Base-by-base conservation (phyloP, 2,329 filamentous ascomycete genomes). In the Fusarium bactridioides region DNA sequence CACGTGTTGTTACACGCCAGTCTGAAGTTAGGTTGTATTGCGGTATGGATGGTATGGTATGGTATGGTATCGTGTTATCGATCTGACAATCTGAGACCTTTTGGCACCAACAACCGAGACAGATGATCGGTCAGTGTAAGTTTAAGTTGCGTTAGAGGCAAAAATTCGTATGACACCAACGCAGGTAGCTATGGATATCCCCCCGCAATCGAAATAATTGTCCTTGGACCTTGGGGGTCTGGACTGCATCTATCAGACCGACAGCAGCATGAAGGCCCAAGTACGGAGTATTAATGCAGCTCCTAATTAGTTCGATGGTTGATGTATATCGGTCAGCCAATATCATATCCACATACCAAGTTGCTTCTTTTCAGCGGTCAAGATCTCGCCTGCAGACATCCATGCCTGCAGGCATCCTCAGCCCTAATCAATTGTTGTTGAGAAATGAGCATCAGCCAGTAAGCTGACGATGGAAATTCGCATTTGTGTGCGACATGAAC, bases 361-460 rank as follows among this genome's bases (percentile, higher is more conserved):
- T 72, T 70, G 64, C 61, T 75, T 76, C 64, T 72, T 64, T 64
- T 70, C 50, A 62, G 74, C 74, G 71, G 73, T 76, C 67, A 75
- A 70, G 70, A 75, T 56, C 41, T 53, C 27, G 29, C 41, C 40
- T 21, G 21, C 45, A 60, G 44, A 38, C 44, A 44, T 19, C 23
- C 23, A 37, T 61, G 47, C 50, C 25, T 58, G 48, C 45, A 54
- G 31, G 45, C 21, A 19, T 21, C 48, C 64, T 75, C 70, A 68
- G 67, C 70, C 59, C 67, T 62, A 67, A 67, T 58, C 18, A 33
- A 55, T 67, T 67, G 68, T 68, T 74, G 69, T 72, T 70, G 44
- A 59, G 67, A 65, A 33, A 33, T 33, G 31, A 33, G 31, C 6
- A 15, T 11, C 19, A 67, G 38, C 38, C 54, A 29, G 63, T 61